Conservation (phyloP, 2,329 filamentous ascomycete species). For the Microdochium paspali region DNA sequence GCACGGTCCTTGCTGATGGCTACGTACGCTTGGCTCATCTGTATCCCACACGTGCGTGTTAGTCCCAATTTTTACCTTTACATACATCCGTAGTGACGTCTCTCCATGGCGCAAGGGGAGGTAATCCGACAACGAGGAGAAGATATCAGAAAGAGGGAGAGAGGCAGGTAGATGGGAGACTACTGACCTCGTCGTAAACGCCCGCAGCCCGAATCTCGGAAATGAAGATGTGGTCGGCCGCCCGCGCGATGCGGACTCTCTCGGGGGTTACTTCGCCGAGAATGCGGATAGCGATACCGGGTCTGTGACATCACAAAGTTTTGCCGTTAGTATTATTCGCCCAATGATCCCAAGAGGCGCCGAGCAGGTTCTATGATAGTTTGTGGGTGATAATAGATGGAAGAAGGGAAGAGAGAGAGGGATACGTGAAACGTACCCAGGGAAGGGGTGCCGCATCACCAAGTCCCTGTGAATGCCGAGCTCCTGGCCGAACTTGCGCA, state of each 20-base stretch:
- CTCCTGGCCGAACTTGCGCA: slow-evolving; percentile 57
- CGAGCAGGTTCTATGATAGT: too few relatives aligned
- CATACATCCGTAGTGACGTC: neutral
- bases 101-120: too few relatives aligned
- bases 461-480: slow-evolving; percentile 66
- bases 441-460: slow-evolving; percentile 71
- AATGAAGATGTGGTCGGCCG: slow-evolving; percentile 73
- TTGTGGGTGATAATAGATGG: slow-evolving; percentile 5
- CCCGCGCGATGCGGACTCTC: slow-evolving; percentile 67
- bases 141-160: too few relatives aligned
- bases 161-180: neutral
- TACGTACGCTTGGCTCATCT: slow-evolving; percentile 39
- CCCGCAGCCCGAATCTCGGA: slow-evolving; percentile 63
- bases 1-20: slow-evolving; percentile 29
- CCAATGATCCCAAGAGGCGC: too few relatives aligned
- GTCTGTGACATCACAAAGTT: too few relatives aligned
- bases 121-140: too few relatives aligned
- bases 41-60: neutral
- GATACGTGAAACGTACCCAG: slow-evolving; percentile 36
- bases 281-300: slow-evolving; percentile 64
- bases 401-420: slow-evolving; percentile 37
- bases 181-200: slow-evolving; percentile 51
- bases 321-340: too few relatives aligned
- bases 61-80: neutral
- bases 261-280: slow-evolving; percentile 77